Conservation (phyloP, 2,329 filamentous ascomycete species). For the Aspergillus ochraceus region DNA sequence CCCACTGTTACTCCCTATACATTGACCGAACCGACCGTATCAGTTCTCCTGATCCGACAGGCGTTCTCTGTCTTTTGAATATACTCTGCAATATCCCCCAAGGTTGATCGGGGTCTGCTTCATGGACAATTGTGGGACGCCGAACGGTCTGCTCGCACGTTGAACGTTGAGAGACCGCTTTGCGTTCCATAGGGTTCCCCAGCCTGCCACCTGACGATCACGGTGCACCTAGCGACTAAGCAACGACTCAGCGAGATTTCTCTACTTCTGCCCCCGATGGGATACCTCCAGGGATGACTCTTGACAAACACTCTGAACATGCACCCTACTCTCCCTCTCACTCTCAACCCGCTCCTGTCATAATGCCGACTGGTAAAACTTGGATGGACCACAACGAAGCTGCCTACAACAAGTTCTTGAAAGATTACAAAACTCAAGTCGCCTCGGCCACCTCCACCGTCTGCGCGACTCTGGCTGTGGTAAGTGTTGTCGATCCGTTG, state of each 20-base stretch:
- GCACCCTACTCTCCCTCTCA: constrained; percentile 36
- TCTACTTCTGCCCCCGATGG: constrained; percentile 28
- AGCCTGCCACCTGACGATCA: constrained; percentile 30
- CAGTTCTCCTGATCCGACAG: too few relatives aligned
- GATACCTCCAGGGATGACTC: constrained; percentile 37
- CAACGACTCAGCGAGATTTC: constrained; percentile 14
- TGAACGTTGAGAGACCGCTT: constrained; percentile 52
- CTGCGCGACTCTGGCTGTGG: constrained; percentile 47
- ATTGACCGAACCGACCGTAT: background rate
- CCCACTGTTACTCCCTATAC: background rate
- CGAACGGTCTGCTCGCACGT: constrained; percentile 48
- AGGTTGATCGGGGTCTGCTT: constrained; percentile 24
- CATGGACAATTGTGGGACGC: constrained; percentile 52
- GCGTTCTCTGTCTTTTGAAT: background rate
- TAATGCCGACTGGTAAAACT: constrained; percentile 31
- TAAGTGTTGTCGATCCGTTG: constrained; percentile 28
- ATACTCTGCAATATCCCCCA: background rate
- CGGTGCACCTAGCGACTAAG: constrained; percentile 11
- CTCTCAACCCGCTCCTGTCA: constrained; percentile 33
- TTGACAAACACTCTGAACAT: constrained; percentile 42
- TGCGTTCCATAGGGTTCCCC: constrained; percentile 54
- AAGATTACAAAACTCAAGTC: constrained; percentile 48
- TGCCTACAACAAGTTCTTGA: constrained; percentile 44
- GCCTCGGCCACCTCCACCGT: constrained; percentile 47
- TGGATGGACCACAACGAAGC: constrained; percentile 42